These are phyloP conservation scores for Tagetes patula DNA, from an alignment of 129 eudicot species.

Conservation along the genomic window DNA sequence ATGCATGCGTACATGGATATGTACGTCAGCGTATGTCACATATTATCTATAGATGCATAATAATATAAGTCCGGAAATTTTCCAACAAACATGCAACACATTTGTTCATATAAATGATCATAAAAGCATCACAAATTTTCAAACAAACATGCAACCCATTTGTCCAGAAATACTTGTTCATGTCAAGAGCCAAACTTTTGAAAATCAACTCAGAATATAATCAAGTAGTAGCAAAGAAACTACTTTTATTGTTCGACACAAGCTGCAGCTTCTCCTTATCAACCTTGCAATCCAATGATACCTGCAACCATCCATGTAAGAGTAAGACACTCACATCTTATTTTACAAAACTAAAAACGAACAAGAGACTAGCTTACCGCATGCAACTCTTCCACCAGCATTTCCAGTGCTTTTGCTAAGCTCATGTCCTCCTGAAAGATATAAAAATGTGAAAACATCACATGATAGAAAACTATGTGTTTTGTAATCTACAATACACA, in stretches of 20 bases:
- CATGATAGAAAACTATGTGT: not conserved
- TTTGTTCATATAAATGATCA: too few relatives aligned
- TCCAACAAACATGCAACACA: too few relatives aligned
- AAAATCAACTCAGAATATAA: conserved; percentile 6
- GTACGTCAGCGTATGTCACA: too few relatives aligned
- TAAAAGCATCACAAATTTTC: not conserved
- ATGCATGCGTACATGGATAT: too few relatives aligned
- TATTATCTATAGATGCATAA: too few relatives aligned
- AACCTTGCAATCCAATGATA: conserved; percentile 83
- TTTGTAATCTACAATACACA: not conserved
- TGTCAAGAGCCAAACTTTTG: not conserved
- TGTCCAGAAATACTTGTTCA: not conserved
- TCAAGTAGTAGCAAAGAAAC: conserved; percentile 17
- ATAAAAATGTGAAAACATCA: conserved; percentile 3
- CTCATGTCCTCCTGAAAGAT: conserved; percentile 78
- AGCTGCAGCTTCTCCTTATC: conserved; percentile 25
- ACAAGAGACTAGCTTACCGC: conserved; percentile 52
- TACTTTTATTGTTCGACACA: conserved; percentile 3
- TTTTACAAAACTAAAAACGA: not conserved
- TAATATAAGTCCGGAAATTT: too few relatives aligned
- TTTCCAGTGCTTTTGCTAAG: conserved; percentile 94
- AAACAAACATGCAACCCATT: not conserved
- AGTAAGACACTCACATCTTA: not conserved
- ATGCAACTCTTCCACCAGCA: conserved; percentile 94
- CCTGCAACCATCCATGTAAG: conserved; percentile 40